These are phyloP conservation scores for Pseudoneurospora amorphoporcata DNA, from an alignment of 495 filamentous ascomycete genomes.

Conservation along the genomic window DNA sequence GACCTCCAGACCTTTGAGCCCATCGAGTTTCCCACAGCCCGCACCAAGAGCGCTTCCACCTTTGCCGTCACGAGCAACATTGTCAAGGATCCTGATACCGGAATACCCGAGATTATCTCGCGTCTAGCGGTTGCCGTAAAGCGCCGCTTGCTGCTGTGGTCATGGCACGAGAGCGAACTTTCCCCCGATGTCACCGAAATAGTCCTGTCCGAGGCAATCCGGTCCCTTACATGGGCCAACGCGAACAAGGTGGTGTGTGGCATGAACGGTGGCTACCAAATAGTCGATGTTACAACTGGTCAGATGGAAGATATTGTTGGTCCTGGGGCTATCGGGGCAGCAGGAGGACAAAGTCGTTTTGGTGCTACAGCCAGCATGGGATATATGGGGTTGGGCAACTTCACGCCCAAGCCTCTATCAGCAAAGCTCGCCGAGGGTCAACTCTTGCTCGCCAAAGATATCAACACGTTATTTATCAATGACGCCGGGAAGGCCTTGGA, in stretches of 20 bases:
- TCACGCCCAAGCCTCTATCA: slow-evolving; percentile 80
- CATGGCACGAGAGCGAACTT: slow-evolving; percentile 92
- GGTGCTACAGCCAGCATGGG: slow-evolving; percentile 67
- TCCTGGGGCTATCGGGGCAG: slow-evolving; percentile 60
- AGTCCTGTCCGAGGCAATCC: slow-evolving; percentile 64
- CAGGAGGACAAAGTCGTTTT: slow-evolving; percentile 55
- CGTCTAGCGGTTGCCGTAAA: slow-evolving; percentile 86
- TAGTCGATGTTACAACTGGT: slow-evolving; percentile 71
- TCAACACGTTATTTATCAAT: slow-evolving; percentile 88
- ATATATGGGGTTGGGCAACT: slow-evolving; percentile 88
- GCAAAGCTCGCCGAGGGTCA: slow-evolving; percentile 73
- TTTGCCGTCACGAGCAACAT: slow-evolving; percentile 95
- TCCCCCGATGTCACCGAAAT: slow-evolving; percentile 64
- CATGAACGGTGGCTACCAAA: slow-evolving; percentile 75
- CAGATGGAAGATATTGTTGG: slow-evolving; percentile 67
- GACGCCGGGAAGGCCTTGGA: slow-evolving; percentile 70
- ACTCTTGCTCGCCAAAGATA: slow-evolving; percentile 84
- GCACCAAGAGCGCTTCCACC: slow-evolving; percentile 75
- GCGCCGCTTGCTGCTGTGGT: slow-evolving; percentile 79
- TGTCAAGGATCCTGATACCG: slow-evolving; percentile 74
- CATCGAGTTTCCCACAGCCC: slow-evolving; percentile 52
- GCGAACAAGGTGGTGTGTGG: slow-evolving; percentile 78
- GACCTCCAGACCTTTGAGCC: slow-evolving; percentile 77
- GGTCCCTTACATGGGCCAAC: slow-evolving; percentile 80
- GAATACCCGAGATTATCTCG: slow-evolving; percentile 83